Percentiles rank a stretch among this genome's conserved stretches.
These are phyloP conservation scores for Collybiopsis confluens DNA, from an alignment of 768 basidiomycete species.

Conservation along the genomic window DNA sequence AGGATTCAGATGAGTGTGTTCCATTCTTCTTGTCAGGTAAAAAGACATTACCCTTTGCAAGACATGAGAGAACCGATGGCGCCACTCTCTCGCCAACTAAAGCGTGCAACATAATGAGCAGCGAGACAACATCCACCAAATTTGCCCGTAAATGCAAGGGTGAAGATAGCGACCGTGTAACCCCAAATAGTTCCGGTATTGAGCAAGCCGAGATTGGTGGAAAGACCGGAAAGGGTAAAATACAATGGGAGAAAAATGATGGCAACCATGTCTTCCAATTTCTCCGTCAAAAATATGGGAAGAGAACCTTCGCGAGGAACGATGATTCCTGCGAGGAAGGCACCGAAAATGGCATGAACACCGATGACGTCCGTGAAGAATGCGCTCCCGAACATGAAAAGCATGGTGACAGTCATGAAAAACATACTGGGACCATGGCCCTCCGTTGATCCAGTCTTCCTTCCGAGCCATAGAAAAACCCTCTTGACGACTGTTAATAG, in stretches of 20 bases:
- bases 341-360: constrained; percentile 89
- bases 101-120: constrained; percentile 63
- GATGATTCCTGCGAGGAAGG: constrained; percentile 76
- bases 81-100: constrained; percentile 73
- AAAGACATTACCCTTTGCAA: constrained; percentile 73
- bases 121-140: constrained; percentile 80
- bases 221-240: constrained; percentile 88
- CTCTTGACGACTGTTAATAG: constrained; percentile 64
- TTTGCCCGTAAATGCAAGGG: constrained; percentile 81
- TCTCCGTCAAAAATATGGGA: constrained; percentile 84
- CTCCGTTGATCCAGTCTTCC: constrained; percentile 73
- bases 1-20: not conserved
- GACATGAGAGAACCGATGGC: constrained; percentile 93
- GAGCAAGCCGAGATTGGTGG: constrained; percentile 82
- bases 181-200: constrained; percentile 82
- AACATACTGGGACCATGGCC: constrained; percentile 74
- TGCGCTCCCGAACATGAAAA: constrained; percentile 79
- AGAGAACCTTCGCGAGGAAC: constrained; percentile 89
- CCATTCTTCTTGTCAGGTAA: not conserved
- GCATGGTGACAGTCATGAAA: constrained; percentile 83
- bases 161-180: constrained; percentile 76
- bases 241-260: constrained; percentile 93
- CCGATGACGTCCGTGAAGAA: constrained; percentile 95
- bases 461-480: constrained; percentile 67
- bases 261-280: constrained; percentile 92